Percentiles rank a stretch among this genome's conserved stretches.
These are phyloP conservation scores for Solanum chacoense DNA, from an alignment of 305 asterid genomes.

Conservation along the genomic window DNA sequence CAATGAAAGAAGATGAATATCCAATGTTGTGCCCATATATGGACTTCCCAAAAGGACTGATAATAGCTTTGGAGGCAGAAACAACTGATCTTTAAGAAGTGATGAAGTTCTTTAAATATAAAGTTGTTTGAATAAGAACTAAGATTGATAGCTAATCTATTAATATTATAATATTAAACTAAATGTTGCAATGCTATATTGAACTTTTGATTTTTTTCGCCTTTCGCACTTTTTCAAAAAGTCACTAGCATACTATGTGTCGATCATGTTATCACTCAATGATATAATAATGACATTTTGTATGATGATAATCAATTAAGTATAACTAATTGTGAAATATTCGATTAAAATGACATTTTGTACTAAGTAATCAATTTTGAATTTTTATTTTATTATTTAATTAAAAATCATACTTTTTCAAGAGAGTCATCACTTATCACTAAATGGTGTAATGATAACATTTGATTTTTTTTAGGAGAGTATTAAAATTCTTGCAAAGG, in stretches of 20 bases:
- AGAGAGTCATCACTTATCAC: neutral
- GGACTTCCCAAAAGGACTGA: constrained; percentile 14
- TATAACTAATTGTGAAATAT: neutral
- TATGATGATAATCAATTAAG: neutral
- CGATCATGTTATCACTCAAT: neutral
- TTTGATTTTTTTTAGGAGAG: neutral
- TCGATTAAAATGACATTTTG: neutral
- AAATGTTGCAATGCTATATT: neutral
- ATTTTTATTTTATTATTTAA: too few species aligned
- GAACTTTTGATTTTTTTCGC: neutral
- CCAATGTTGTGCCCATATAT: constrained; percentile 49
- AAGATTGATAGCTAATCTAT: neutral
- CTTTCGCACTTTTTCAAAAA: neutral
- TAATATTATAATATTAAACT: too few species aligned
- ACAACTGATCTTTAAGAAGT: neutral
- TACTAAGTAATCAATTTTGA: neutral
- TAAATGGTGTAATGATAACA: neutral
- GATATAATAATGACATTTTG: neutral
- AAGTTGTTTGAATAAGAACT: neutral
- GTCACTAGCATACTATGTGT: neutral
- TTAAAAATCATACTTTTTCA: too few species aligned
- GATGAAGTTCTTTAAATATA: neutral
- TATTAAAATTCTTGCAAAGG: neutral
- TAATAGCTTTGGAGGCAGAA: neutral
- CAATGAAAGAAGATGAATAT: constrained; percentile 32